phyloP scores from a whole-genome alignment of 2,329 filamentous ascomycete species.

The Trichoderma sp. region DNA sequence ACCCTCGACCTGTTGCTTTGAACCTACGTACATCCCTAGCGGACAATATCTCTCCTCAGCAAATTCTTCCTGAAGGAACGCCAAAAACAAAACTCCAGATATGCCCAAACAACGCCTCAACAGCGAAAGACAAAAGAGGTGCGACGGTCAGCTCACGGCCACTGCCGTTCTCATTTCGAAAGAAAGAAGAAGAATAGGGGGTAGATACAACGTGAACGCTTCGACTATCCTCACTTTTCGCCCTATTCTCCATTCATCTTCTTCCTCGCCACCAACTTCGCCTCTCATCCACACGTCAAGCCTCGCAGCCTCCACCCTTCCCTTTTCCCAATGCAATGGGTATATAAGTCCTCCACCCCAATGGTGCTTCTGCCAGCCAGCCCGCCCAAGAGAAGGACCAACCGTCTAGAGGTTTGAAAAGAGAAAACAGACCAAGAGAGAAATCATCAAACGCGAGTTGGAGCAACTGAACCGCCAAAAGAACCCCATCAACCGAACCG shows the following conservation, averaged over 20 bases:
- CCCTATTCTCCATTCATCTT: background rate
- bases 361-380: background rate
- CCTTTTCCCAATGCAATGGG: constrained; percentile 10
- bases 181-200: background rate
- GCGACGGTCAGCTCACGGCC: background rate
- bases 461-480: background rate
- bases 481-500: constrained; percentile 5
- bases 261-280: background rate
- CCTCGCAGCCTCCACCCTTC: background rate
- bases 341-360: constrained; percentile 4
- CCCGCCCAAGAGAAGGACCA: background rate
- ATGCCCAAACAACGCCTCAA: background rate
- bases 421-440: background rate
- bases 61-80: too few relatives aligned
- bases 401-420: background rate
- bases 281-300: background rate
- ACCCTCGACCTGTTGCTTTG: too few relatives aligned
- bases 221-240: background rate
- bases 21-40: too few relatives aligned
- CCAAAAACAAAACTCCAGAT: too few relatives aligned
- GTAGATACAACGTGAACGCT: constrained; percentile 1
- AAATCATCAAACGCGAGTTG: background rate
- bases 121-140: background rate
- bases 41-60: too few relatives aligned
- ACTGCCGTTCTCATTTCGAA: background rate